These are phyloP conservation scores for Rhizopus stolonifer DNA, from an alignment of 371 early-diverging fungal genomes.

Conservation along the genomic window DNA sequence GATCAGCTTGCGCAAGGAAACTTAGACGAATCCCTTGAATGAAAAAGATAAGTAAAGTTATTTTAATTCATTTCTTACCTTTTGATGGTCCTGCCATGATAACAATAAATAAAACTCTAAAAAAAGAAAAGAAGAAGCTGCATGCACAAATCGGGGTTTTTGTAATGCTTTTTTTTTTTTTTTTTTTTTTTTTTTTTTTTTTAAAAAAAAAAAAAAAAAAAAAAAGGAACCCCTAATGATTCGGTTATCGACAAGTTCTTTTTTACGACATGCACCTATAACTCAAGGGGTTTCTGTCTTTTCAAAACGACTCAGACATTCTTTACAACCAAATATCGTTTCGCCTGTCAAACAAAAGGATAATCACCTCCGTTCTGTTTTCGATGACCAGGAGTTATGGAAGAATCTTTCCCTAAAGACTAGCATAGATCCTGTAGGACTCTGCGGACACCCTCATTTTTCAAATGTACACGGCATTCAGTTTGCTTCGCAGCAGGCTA, in stretches of 20 bases:
- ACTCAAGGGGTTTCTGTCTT: neutral
- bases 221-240: neutral
- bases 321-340: neutral
- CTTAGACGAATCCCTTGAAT: conserved; percentile 44
- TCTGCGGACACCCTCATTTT: conserved; percentile 44
- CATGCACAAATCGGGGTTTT: neutral
- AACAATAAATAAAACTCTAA: conserved; percentile 2
- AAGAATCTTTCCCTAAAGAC: neutral
- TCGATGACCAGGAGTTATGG: conserved; percentile 33
- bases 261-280: neutral
- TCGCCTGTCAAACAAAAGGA: conserved; percentile 7
- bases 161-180: neutral
- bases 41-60: neutral
- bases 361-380: conserved; percentile 36
- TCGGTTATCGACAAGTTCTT: neutral
- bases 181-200: neutral
- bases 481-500: conserved; percentile 43
- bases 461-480: conserved; percentile 34
- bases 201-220: neutral
- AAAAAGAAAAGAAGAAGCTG: neutral
- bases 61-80: neutral
- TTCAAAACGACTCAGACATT: neutral
- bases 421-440: conserved; percentile 13
- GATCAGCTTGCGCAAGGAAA: conserved; percentile 47
- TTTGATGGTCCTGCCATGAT: conserved; percentile 32